phyloP scores from a whole-genome alignment of 192 early-diverging fungal species.

The Bifiguratus adelaidae region DNA sequence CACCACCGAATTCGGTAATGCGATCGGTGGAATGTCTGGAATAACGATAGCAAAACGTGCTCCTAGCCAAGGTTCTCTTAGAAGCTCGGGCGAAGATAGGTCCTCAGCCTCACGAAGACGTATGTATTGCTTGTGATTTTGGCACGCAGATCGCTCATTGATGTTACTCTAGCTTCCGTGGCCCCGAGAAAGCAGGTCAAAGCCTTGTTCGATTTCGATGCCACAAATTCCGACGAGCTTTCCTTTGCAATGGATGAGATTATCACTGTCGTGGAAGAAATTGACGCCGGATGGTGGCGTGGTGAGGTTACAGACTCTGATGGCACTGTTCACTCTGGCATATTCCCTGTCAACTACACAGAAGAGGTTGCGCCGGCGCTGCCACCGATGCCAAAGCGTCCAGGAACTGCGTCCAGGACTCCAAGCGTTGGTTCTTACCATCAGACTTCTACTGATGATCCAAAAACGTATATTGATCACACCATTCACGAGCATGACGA shows the following conservation, averaged over 20 bases:
- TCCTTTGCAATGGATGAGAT: slow-evolving; percentile 76
- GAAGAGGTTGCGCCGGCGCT: slow-evolving; percentile 37
- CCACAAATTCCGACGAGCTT: slow-evolving; percentile 70
- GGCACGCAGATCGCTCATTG: neutral
- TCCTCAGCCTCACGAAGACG: too few species aligned
- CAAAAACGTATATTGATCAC: slow-evolving; percentile 17
- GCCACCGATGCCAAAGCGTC: slow-evolving; percentile 15
- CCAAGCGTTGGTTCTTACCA: neutral
- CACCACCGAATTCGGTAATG: too few species aligned
- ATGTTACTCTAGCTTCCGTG: neutral
- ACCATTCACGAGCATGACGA: slow-evolving; percentile 24
- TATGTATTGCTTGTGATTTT: too few species aligned
- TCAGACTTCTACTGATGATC: slow-evolving; percentile 3
- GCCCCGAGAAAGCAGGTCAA: slow-evolving; percentile 45
- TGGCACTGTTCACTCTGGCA: slow-evolving; percentile 52
- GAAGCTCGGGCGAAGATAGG: too few species aligned
- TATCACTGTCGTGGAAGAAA: slow-evolving; percentile 72
- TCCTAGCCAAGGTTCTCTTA: too few species aligned
- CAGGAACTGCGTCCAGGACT: slow-evolving; percentile 5
- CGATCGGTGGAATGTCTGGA: too few species aligned
- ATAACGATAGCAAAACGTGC: too few species aligned
- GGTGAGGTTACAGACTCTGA: slow-evolving; percentile 65
- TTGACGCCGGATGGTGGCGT: slow-evolving; percentile 94
- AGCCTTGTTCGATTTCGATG: slow-evolving; percentile 74
- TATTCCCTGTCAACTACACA: slow-evolving; percentile 93